Percentiles rank a stretch among this genome's conserved stretches.
These are phyloP conservation scores for Trametes punicea DNA, from an alignment of 768 basidiomycete species.

Conservation along the genomic window DNA sequence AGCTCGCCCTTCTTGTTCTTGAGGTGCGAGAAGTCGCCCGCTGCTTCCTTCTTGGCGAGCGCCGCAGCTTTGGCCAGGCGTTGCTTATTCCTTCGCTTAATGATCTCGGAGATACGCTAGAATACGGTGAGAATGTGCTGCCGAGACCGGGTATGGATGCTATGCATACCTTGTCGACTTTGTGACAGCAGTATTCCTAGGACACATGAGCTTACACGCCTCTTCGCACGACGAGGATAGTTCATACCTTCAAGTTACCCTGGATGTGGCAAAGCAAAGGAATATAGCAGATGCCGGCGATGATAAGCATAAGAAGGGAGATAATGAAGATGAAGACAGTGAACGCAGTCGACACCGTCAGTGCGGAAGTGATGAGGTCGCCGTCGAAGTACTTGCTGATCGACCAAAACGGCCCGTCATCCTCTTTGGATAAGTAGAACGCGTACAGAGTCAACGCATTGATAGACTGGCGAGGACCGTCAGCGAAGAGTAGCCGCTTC, in stretches of 20 bases:
- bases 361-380: slow-evolving; percentile 69
- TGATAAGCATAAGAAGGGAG: slow-evolving; percentile 74
- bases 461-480: slow-evolving; percentile 96
- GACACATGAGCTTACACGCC: slow-evolving; percentile 7
- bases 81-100: slow-evolving; percentile 88
- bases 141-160: slow-evolving; percentile 8
- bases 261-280: slow-evolving; percentile 95
- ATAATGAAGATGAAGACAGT: slow-evolving; percentile 86
- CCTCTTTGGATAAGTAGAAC: slow-evolving; percentile 63
- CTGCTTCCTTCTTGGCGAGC: slow-evolving; percentile 86
- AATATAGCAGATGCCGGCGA: slow-evolving; percentile 85
- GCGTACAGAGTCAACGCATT: slow-evolving; percentile 97
- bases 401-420: slow-evolving; percentile 59
- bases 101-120: slow-evolving; percentile 88
- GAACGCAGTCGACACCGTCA: slow-evolving; percentile 87
- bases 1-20: slow-evolving; percentile 91
- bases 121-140: slow-evolving; percentile 1
- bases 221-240: not conserved
- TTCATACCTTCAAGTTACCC: slow-evolving; percentile 87
- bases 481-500: slow-evolving; percentile 87
- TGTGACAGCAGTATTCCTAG: slow-evolving; percentile 97
- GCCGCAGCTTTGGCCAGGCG: slow-evolving; percentile 77
- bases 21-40: slow-evolving; percentile 85
- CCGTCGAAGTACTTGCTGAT: slow-evolving; percentile 76
- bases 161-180: slow-evolving; percentile 84